phyloP scores from a whole-genome alignment of 805 yeast species.

The Candida sphagnicola region DNA sequence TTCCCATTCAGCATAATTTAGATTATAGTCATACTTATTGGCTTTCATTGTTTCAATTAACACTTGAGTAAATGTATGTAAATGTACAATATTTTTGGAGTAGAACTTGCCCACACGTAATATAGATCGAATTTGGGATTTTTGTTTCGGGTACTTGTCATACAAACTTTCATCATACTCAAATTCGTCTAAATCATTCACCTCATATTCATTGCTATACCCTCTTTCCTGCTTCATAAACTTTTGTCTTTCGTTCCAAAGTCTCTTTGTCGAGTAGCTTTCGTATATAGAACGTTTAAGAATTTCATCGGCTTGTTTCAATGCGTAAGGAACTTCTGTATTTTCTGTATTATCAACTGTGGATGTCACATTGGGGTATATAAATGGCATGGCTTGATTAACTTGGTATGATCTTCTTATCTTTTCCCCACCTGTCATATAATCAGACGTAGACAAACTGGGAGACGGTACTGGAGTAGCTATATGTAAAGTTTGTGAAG shows the following conservation, averaged over 20 bases:
- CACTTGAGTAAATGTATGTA: constrained; percentile 63
- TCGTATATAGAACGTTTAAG: constrained; percentile 59
- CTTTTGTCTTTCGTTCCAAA: constrained; percentile 66
- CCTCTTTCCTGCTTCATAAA: constrained; percentile 77
- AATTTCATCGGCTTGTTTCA: constrained; percentile 73
- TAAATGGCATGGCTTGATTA: constrained; percentile 61
- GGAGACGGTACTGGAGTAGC: constrained; percentile 93
- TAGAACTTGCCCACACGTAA: constrained; percentile 62
- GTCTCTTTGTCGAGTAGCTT: constrained; percentile 63
- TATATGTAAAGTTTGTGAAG: constrained; percentile 58
- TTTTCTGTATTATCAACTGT: constrained; percentile 21
- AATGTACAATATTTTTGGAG: constrained; percentile 43
- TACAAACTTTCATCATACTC: constrained; percentile 22
- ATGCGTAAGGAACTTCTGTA: constrained; percentile 60
- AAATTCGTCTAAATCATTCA: constrained; percentile 15
- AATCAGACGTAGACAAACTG: constrained; percentile 43
- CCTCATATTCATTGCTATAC: constrained; percentile 18
- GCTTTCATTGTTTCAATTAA: constrained; percentile 60
- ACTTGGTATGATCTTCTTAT: constrained; percentile 58
- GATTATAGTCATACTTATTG: constrained; percentile 35
- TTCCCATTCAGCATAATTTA: constrained; percentile 34
- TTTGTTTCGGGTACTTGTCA: constrained; percentile 30
- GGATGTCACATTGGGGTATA: constrained; percentile 45
- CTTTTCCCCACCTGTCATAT: constrained; percentile 45
- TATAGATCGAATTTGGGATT: constrained; percentile 38